Base-by-base conservation (phyloP, 2,329 filamentous ascomycete species). In the Aspergillus aculeatus region DNA sequence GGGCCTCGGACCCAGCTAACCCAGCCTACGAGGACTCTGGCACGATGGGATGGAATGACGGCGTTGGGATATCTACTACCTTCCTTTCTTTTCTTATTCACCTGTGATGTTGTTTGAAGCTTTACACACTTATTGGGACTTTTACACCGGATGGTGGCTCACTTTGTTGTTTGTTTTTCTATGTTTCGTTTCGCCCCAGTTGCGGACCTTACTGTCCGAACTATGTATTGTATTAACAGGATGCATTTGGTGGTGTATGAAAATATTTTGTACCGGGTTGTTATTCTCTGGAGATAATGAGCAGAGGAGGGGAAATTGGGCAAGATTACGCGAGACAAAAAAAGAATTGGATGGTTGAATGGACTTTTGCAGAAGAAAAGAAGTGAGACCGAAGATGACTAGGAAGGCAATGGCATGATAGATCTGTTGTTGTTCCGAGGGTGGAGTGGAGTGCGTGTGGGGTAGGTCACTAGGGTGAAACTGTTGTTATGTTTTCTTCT, bases 1-100 rank as follows among this genome's bases (percentile, higher is more conserved):
- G 41, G 77, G 77, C 52, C 68, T 78, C 31, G 61, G 59, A 29
- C 51, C 61, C 56, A 61, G 58, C 41, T 67, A 57, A 62, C 44
- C 24, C 26, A 29, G 26, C 26, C 44, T 26, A 57, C 26, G 35
- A 62, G 24, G 58, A 38, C n/a, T 48, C 5, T 56, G 32, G 48
- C 56, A 32, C 56, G 56, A 57, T 57, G 58, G 26, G 52, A 61
- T 55, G 57, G 61, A 59, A 59, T 62, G 51, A 64, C 55, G 61
- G 61, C 63, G 63, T 65, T 62, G n/a, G 54, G 52, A 56, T 50
- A 16, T 51, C 41, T 48, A 35, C 49, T 52, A 29, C 38, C 49
- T 56, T 57, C 54, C n/a, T 54, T 47, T 52, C 48, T 26, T 38
- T 53, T 35, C 23, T 53, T 51, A 48, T 60, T 52, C 54, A 41